These are phyloP conservation scores for Magnolia sinica DNA, from an alignment of 164 flowering plant genomes.

Conservation along the genomic window DNA sequence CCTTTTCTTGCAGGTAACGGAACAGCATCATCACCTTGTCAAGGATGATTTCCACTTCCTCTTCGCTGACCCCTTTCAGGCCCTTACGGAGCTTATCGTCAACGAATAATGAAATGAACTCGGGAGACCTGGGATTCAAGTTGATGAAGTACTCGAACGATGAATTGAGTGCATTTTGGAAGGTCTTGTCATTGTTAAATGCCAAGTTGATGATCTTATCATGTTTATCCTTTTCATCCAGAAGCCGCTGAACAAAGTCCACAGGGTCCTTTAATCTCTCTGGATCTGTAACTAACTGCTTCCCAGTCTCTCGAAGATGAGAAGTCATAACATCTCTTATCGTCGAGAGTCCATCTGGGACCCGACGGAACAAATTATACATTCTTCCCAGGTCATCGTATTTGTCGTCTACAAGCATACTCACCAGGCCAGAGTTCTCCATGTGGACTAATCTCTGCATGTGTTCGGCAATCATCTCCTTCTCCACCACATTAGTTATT, in stretches of 20 bases:
- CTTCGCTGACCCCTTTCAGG: conserved; percentile 56
- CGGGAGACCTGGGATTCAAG: conserved; percentile 76
- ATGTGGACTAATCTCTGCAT: conserved; percentile 85
- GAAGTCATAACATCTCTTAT: conserved; percentile 87
- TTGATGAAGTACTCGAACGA: conserved; percentile 90
- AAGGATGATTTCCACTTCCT: conserved; percentile 53
- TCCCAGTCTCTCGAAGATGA: conserved; percentile 79
- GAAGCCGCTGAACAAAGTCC: conserved; percentile 82
- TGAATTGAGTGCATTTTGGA: conserved; percentile 90
- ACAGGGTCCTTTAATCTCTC: conserved; percentile 89
- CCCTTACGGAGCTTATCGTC: conserved; percentile 70
- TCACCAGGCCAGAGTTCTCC: conserved; percentile 92
- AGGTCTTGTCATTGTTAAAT: conserved; percentile 78
- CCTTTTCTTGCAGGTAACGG: conserved; percentile 69
- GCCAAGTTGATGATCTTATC: conserved; percentile 67
- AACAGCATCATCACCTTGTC: conserved; percentile 72
- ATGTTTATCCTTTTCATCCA: conserved; percentile 81
- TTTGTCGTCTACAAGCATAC: conserved; percentile 86
- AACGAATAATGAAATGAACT: conserved; percentile 62
- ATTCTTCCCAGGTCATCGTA: conserved; percentile 84
- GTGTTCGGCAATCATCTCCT: conserved; percentile 93
- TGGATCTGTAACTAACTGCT: conserved; percentile 86
- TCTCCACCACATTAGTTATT: conserved; percentile 86
- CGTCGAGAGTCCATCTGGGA: conserved; percentile 64
- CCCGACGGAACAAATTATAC: conserved; percentile 78